Conservation (phyloP, 106 monocot genomes). For the Ottelia alismoides region DNA sequence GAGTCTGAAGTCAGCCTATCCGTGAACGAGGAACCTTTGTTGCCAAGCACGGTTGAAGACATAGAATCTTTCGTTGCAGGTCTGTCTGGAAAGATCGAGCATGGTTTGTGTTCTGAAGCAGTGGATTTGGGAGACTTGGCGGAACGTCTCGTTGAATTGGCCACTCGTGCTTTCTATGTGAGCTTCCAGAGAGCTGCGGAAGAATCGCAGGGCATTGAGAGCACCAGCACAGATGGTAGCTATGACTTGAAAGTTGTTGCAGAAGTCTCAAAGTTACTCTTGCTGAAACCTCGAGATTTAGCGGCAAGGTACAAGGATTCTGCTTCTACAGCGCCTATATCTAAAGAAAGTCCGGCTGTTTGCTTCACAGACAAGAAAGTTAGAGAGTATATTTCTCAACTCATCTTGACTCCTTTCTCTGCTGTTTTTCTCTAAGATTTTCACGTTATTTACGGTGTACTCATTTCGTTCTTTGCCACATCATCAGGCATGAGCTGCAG, state of each 20-base stretch:
- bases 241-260: conserved; percentile 25
- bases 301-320: conserved; percentile 44
- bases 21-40: conserved; percentile 6
- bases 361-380: conserved; percentile 38
- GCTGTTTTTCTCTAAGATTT: background rate
- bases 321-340: conserved; percentile 15
- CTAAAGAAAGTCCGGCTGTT: conserved; percentile 2
- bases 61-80: conserved; percentile 34
- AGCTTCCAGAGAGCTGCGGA: conserved; percentile 17
- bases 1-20: conserved; percentile 13
- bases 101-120: conserved; percentile 41
- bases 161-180: conserved; percentile 27
- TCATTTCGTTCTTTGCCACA: background rate
- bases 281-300: conserved; percentile 71
- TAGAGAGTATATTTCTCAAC: conserved; percentile 60
- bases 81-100: conserved; percentile 61
- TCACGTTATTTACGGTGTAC: background rate
- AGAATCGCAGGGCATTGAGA: background rate
- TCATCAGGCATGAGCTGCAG: conserved; percentile 78
- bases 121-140: conserved; percentile 53
- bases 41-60: conserved; percentile 23
- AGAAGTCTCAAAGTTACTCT: conserved; percentile 43
- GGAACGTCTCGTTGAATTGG: conserved; percentile 50
- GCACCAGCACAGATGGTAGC: conserved; percentile 3
- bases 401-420: background rate